Evolutionary conservation across 192 early-diverging fungal genomes (phyloP).

Genomic region (Fimicolochytrium jonesii): DNA sequence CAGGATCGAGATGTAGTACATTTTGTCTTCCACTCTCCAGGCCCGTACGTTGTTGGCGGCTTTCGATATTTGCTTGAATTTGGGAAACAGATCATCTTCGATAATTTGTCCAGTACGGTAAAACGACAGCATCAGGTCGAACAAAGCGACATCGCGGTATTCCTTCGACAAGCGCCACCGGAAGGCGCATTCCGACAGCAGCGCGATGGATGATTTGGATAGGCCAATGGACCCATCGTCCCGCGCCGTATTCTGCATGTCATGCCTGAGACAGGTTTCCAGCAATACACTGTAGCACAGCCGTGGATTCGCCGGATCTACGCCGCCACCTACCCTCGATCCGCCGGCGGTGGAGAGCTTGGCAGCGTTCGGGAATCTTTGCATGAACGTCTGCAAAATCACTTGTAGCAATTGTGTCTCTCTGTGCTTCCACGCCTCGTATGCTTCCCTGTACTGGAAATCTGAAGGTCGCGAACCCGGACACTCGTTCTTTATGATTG

Average conservation of each 20-base stretch:
- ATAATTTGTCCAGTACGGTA: slow-evolving; percentile 9
- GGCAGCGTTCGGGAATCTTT: slow-evolving; percentile 29
- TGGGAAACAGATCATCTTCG: slow-evolving; percentile 29
- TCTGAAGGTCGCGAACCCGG: slow-evolving; percentile 24
- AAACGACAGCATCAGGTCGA: slow-evolving; percentile 24
- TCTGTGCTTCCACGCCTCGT: slow-evolving; percentile 50
- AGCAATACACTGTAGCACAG: slow-evolving; percentile 58
- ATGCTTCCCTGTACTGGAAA: slow-evolving; percentile 45
- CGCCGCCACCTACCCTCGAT: slow-evolving; percentile 11
- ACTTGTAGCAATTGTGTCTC: slow-evolving; percentile 51
- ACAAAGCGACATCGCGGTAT: slow-evolving; percentile 29
- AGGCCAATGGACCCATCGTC: slow-evolving; percentile 37
- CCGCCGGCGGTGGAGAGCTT: neutral
- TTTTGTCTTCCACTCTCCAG: slow-evolving; percentile 3
- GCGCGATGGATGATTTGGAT: slow-evolving; percentile 48
- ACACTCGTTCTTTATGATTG: slow-evolving; percentile 12
- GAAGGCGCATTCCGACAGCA: slow-evolving; percentile 64
- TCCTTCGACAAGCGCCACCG: slow-evolving; percentile 61
- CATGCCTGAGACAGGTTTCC: slow-evolving; percentile 60
- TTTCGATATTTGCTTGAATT: slow-evolving; percentile 14
- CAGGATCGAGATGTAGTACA: slow-evolving; percentile 21
- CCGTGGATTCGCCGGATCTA: slow-evolving; percentile 56
- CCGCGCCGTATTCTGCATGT: slow-evolving; percentile 38
- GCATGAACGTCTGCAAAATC: slow-evolving; percentile 36
- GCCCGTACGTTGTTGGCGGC: neutral